phyloP scores from a whole-genome alignment of 257 asterid genomes.

The Rubia yunnanensis region DNA sequence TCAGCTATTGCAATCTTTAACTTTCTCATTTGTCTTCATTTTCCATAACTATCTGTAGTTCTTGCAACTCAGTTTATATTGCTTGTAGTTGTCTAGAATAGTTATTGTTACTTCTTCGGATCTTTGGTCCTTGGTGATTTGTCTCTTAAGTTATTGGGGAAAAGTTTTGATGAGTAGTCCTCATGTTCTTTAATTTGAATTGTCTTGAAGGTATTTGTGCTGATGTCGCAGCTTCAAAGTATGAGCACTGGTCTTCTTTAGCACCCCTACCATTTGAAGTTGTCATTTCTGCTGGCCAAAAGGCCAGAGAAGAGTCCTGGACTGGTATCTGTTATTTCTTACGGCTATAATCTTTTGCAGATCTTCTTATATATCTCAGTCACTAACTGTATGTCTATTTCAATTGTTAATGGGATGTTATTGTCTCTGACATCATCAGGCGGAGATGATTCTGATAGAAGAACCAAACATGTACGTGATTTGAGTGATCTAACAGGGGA shows the following conservation, averaged over 20 bases:
- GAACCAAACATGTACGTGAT: conserved; percentile 44
- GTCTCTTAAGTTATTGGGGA: neutral
- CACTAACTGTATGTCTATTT: neutral
- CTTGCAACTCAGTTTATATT: neutral
- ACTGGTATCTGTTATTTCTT: conserved; percentile 45
- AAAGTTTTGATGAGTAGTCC: neutral
- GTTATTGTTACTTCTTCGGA: neutral
- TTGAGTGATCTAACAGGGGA: conserved; percentile 90
- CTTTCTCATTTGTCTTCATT: conserved; percentile 3
- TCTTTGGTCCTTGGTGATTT: neutral
- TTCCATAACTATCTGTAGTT: neutral
- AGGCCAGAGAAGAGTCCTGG: conserved; percentile 89
- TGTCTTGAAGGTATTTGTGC: conserved; percentile 71
- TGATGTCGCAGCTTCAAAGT: conserved; percentile 68
- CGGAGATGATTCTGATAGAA: conserved; percentile 38
- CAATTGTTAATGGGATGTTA: conserved; percentile 11
- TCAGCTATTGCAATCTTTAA: neutral
- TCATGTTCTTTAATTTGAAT: conserved; percentile 11
- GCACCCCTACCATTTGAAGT: conserved; percentile 99
- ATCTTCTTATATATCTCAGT: conserved; percentile 4
- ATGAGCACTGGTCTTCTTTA: conserved; percentile 91
- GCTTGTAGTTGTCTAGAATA: neutral
- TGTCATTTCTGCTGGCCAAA: conserved; percentile 93
- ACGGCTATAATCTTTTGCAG: conserved; percentile 11
- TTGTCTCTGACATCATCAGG: conserved; percentile 31